These are phyloP conservation scores for Colletotrichum viniferum DNA, from an alignment of 2,329 filamentous ascomycete genomes.

Conservation along the genomic window DNA sequence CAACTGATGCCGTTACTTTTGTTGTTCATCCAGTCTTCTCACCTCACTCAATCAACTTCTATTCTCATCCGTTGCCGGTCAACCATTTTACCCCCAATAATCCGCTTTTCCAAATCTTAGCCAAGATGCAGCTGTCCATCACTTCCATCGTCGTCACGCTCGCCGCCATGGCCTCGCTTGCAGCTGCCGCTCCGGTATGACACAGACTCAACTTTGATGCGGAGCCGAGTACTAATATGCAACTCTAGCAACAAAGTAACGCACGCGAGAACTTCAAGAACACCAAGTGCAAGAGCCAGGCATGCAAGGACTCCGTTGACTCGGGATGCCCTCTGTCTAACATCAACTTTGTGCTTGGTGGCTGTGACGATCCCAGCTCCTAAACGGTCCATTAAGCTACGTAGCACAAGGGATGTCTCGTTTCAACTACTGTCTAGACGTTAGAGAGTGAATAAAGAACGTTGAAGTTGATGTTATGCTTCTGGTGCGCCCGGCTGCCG, in stretches of 20 bases:
- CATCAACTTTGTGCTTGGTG: neutral
- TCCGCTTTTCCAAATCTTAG: neutral
- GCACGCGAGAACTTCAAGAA: neutral
- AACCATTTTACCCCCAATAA: neutral
- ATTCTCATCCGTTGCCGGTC: neutral
- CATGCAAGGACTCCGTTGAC: neutral
- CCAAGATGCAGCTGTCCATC: neutral
- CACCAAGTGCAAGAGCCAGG: slow-evolving; percentile 3
- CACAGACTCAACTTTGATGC: rapidly evolving
- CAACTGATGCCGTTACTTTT: neutral
- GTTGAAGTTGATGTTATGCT: neutral
- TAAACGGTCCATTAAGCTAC: neutral
- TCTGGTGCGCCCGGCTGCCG: neutral
- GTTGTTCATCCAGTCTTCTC: neutral
- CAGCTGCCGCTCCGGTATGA: neutral
- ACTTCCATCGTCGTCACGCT: neutral
- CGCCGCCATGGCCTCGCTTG: neutral
- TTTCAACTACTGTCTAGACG: neutral
- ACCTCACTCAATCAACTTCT: neutral
- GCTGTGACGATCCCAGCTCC: slow-evolving; percentile 1
- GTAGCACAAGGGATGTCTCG: neutral
- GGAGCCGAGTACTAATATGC: neutral
- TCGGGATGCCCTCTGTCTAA: neutral
- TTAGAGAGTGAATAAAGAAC: neutral
- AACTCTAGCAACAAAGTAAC: neutral